These are phyloP conservation scores for Cladosporium sp. DNA, from an alignment of 2,329 filamentous ascomycete species.

Conservation along the genomic window DNA sequence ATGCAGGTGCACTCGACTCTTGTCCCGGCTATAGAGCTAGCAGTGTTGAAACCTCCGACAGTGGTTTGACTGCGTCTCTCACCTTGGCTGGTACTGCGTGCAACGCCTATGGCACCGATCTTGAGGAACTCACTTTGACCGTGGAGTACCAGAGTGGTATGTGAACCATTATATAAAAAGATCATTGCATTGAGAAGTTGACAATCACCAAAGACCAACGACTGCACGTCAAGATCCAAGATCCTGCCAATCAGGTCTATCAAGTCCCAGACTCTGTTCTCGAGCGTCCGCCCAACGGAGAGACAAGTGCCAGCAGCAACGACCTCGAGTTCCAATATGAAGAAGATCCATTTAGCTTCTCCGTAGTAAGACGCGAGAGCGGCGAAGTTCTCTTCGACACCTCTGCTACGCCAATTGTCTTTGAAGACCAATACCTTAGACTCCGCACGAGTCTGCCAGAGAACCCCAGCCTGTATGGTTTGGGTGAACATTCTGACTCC, in stretches of 20 bases:
- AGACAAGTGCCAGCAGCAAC: conserved; percentile 29
- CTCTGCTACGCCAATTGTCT: conserved; percentile 61
- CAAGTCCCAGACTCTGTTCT: conserved; percentile 69
- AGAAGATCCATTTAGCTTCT: conserved; percentile 64
- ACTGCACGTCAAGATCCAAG: conserved; percentile 72
- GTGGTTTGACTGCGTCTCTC: conserved; percentile 65
- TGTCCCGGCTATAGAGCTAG: conserved; percentile 68
- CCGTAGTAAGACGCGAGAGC: conserved; percentile 54
- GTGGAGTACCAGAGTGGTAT: conserved; percentile 60
- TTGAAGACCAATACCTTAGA: conserved; percentile 73
- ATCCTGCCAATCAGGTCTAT: conserved; percentile 65
- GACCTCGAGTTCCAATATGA: conserved; percentile 53
- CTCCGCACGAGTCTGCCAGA: conserved; percentile 66
- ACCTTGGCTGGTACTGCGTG: conserved; percentile 63
- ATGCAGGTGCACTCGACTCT: conserved; percentile 11
- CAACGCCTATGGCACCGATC: conserved; percentile 56
- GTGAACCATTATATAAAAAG: conserved; percentile 13
- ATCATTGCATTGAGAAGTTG: not conserved
- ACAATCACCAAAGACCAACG: conserved; percentile 37
- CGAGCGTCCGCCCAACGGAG: conserved; percentile 50
- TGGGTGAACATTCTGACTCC: conserved; percentile 72
- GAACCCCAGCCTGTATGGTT: conserved; percentile 69
- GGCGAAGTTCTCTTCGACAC: conserved; percentile 66
- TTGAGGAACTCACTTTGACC: conserved; percentile 52
- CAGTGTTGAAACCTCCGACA: conserved; percentile 51